Evolutionary conservation across 1,284 basidiomycete genomes (phyloP), one percentile per base, ranked within the genome.

Genomic region (Peniophora sp.): DNA sequence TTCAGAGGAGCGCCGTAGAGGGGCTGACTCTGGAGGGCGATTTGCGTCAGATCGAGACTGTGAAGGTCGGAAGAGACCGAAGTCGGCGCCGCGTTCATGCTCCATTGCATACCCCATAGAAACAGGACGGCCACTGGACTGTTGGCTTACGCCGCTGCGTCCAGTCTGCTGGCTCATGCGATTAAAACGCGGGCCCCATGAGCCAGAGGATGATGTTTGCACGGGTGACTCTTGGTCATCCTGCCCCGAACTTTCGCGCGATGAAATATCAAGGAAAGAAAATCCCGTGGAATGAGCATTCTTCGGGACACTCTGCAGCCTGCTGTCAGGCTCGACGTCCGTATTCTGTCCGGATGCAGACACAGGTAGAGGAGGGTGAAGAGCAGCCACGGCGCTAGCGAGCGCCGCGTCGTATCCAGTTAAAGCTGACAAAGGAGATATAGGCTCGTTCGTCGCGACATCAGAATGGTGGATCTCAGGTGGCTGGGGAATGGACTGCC

Each of bases 221-320:
- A 41, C 38, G 38, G 38, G 19, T 8, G 38, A 41, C 19, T n/a
- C 19, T n/a, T 41, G 16, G 8, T 20, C 38, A 8, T 41, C 38
- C 38, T 20, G 38, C 6, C n/a, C 16, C 8, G 38, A 41, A 20
- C 38, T 16, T 17, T 41, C 38, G 19, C 38, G 38, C 38, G 38
- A 41, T n/a, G 53, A 48, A 45, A 57, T 57, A 16, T 57, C 56
- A 3, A 57, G 50, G 55, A 57, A 57, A 22, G 56, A 57, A 9
- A 34, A 55, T 5, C 19, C n/a, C 38, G 19, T 41, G 14, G 51
- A 43, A 11, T 25, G 49, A 32, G 27, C 27, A 12, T 32, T 32
- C 27, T 32, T 32, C 6, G 27, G 27, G 5, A 32, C 27, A 32
- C 27, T 12, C 12, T 32, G 27, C 5, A 5, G 27, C 27, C 6